phyloP scores from a whole-genome alignment of 2,329 filamentous ascomycete species.

The Penicillium hesseltinei region DNA sequence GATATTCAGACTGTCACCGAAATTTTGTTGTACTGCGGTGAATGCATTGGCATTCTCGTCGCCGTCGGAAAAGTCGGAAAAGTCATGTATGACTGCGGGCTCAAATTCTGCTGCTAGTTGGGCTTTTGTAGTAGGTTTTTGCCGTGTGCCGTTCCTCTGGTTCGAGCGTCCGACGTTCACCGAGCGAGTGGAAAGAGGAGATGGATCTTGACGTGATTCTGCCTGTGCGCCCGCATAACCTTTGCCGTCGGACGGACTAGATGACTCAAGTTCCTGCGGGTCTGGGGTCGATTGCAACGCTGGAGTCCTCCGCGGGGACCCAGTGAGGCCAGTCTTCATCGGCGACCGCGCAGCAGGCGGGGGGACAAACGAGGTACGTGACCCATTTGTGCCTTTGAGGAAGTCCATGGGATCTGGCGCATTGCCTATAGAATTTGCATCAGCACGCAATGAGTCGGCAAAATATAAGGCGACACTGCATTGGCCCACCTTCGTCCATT shows the following conservation, averaged over 20 bases:
- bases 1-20: constrained; percentile 26
- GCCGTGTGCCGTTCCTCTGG: constrained; percentile 24
- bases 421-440: constrained; percentile 33
- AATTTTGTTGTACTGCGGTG: constrained; percentile 26
- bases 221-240: constrained; percentile 22
- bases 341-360: constrained; percentile 47
- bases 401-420: constrained; percentile 44
- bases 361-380: constrained; percentile 38
- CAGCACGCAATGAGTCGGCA: constrained; percentile 3
- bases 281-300: constrained; percentile 44
- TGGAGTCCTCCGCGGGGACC: constrained; percentile 44
- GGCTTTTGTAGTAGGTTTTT: constrained; percentile 22
- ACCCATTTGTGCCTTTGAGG: constrained; percentile 34
- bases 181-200: constrained; percentile 37
- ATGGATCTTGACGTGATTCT: constrained; percentile 30
- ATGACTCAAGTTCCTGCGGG: constrained; percentile 36
- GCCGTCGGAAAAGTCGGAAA: constrained; percentile 39
- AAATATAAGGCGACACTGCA: not conserved
- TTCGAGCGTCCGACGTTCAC: constrained; percentile 33
- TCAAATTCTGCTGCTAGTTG: constrained; percentile 25
- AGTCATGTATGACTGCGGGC: constrained; percentile 25
- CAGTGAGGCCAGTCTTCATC: constrained; percentile 44
- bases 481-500: constrained; percentile 58
- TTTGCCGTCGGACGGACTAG: constrained; percentile 40
- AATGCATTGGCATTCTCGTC: constrained; percentile 36